Percentiles rank a stretch among this genome's conserved stretches.
Conservation (phyloP, 208 protist genomes). For the Angomonas deanei region DNA sequence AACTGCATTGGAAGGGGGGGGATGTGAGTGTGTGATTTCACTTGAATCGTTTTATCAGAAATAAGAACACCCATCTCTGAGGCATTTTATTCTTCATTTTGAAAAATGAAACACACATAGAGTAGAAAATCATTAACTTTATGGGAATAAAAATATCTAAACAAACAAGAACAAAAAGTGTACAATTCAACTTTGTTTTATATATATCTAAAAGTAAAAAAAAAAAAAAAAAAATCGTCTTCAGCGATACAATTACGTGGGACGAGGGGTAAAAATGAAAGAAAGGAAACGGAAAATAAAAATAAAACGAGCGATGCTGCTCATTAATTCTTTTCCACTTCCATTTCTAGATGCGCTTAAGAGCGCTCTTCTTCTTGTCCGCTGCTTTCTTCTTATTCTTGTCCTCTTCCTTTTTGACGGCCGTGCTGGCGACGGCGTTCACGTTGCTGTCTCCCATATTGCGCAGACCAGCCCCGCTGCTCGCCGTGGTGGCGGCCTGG, state of each 20-base stretch:
- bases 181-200: not conserved
- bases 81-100: no score
- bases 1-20: not conserved
- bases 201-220: not conserved
- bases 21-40: not conserved
- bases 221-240: not conserved
- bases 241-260: not conserved
- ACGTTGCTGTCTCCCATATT: conserved; percentile 10
- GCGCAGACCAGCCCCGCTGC: conserved; percentile 8
- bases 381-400: conserved; percentile 31
- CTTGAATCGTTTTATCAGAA: no score
- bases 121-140: not conserved
- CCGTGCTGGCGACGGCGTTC: not conserved
- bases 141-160: conserved; percentile 7
- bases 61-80: no score
- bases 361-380: conserved; percentile 54
- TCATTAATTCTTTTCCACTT: not conserved
- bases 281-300: not conserved
- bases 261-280: not conserved
- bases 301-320: not conserved
- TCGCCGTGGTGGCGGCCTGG: not conserved
- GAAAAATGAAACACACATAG: not conserved
- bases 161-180: conserved; percentile 7
- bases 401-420: conserved; percentile 4
- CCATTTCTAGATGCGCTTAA: conserved; percentile 42